Evolutionary conservation across 768 basidiomycete species (phyloP).

Genomic region (Hirschioporus abietinus): DNA sequence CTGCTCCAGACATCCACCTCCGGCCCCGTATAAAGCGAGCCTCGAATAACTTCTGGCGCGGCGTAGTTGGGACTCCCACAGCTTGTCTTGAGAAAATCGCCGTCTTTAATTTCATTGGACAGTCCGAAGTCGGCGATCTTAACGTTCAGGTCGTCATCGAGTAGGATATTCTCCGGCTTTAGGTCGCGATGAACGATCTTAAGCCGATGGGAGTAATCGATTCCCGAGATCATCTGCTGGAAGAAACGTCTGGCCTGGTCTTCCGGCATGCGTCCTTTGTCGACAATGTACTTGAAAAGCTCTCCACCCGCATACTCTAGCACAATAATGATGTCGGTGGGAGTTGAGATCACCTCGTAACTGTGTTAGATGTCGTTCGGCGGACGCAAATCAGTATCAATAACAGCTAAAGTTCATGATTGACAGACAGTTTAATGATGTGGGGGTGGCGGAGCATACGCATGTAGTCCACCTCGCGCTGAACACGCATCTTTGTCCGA

Average conservation of each 20-base stretch:
- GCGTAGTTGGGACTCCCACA: slow-evolving; percentile 99
- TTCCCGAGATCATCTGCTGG: slow-evolving; percentile 96
- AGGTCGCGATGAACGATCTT: slow-evolving; percentile 98
- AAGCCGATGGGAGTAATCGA: slow-evolving; percentile 93
- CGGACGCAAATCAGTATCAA: slow-evolving; percentile 10
- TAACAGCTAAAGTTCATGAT: slow-evolving; percentile 2
- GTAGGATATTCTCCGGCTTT: slow-evolving; percentile 93
- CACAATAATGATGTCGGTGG: slow-evolving; percentile 96
- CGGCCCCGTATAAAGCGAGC: slow-evolving; percentile 92
- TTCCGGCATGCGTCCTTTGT: slow-evolving; percentile 89
- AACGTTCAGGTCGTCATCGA: slow-evolving; percentile 81
- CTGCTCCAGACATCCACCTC: slow-evolving; percentile 99
- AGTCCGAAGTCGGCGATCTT: slow-evolving; percentile 99
- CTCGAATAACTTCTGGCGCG: slow-evolving; percentile 95
- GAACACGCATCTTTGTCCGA: slow-evolving; percentile 87
- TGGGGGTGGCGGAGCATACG: slow-evolving; percentile 90
- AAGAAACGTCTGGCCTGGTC: slow-evolving; percentile 88
- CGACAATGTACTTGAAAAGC: slow-evolving; percentile 96
- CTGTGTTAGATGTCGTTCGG: slow-evolving; percentile 27
- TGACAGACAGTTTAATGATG: slow-evolving; percentile 89
- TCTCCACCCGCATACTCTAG: slow-evolving; percentile 96
- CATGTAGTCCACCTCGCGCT: slow-evolving; percentile 96
- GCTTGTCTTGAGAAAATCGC: slow-evolving; percentile 93
- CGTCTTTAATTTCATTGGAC: slow-evolving; percentile 93
- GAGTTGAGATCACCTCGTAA: slow-evolving; percentile 88